Evolutionary conservation across 2,329 filamentous ascomycete species (phyloP).

Genomic region (Fusarium coicis): DNA sequence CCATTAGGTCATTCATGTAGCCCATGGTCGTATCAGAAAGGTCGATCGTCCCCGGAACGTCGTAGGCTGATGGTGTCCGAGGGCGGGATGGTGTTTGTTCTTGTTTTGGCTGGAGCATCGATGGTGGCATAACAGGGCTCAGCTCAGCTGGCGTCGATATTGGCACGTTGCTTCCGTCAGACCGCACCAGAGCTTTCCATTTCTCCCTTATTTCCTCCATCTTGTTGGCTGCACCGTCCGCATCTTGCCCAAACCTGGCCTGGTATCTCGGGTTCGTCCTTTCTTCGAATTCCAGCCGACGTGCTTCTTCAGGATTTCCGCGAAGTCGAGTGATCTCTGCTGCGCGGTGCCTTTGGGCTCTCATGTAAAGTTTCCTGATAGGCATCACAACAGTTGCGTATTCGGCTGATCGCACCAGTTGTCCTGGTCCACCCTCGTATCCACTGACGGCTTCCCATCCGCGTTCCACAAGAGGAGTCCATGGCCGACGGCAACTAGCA

Average conservation of each 20-base stretch:
- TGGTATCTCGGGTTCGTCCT: conserved; percentile 54
- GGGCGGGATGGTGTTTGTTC: conserved; percentile 29
- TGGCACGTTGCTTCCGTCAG: conserved; percentile 40
- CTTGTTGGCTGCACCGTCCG: conserved; percentile 58
- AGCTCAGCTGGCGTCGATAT: conserved; percentile 21
- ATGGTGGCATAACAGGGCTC: conserved; percentile 18
- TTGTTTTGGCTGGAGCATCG: conserved; percentile 25
- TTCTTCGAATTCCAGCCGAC: conserved; percentile 61
- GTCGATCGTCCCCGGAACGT: conserved; percentile 37
- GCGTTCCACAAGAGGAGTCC: conserved; percentile 62
- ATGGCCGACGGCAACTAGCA: conserved; percentile 58
- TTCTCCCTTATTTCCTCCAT: conserved; percentile 59
- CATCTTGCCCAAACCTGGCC: conserved; percentile 59
- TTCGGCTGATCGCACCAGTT: conserved; percentile 57
- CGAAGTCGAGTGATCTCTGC: conserved; percentile 62
- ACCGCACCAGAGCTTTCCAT: conserved; percentile 62
- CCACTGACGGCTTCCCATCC: conserved; percentile 60
- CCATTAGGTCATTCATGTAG: conserved; percentile 40
- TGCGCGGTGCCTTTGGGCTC: conserved; percentile 63
- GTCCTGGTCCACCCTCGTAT: conserved; percentile 52
- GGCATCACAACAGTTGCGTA: conserved; percentile 64
- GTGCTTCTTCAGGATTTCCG: conserved; percentile 59
- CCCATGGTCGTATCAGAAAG: conserved; percentile 47
- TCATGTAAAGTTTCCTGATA: conserved; percentile 63
- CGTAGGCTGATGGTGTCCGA: conserved; percentile 25